Conservation (phyloP, 1,284 basidiomycete species). For the Grifola frondosa region DNA sequence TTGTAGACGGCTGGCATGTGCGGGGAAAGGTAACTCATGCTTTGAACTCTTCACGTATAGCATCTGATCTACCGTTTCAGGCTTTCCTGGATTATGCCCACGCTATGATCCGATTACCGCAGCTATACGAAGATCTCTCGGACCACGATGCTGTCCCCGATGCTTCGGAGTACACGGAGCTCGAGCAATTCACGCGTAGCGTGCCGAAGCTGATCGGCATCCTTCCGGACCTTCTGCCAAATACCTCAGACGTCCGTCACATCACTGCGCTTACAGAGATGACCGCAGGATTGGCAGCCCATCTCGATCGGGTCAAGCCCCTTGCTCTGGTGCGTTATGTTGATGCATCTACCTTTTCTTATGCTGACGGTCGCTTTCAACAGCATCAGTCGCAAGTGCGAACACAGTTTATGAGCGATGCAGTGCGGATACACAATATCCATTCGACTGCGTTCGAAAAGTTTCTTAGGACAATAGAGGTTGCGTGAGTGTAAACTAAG, state of each 20-base stretch:
- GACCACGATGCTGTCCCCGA: constrained; percentile 46
- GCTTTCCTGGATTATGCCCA: constrained; percentile 69
- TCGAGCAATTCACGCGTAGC: constrained; percentile 58
- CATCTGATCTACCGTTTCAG: constrained; percentile 36
- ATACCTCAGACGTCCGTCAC: constrained; percentile 58
- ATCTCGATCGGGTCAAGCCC: constrained; percentile 60
- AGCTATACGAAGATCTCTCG: constrained; percentile 48
- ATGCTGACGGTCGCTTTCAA: neutral
- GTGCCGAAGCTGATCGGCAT: constrained; percentile 70
- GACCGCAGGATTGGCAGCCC: constrained; percentile 59
- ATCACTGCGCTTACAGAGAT: constrained; percentile 73
- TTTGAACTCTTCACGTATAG: constrained; percentile 2
- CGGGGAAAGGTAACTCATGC: constrained; percentile 69
- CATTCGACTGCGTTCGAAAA: constrained; percentile 47
- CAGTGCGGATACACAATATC: constrained; percentile 51
- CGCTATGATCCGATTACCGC: constrained; percentile 61
- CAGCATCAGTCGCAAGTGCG: constrained; percentile 42
- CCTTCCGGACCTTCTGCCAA: constrained; percentile 67
- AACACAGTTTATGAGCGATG: constrained; percentile 45
- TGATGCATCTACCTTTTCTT: constrained; percentile 11
- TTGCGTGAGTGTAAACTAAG: constrained; percentile 21
- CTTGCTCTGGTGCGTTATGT: constrained; percentile 54
- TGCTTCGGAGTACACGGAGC: constrained; percentile 47
- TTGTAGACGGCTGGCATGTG: constrained; percentile 73
- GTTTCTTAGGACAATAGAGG: constrained; percentile 43